Base-by-base conservation (phyloP, 495 filamentous ascomycete genomes). In the Stereocaulon alpinum region DNA sequence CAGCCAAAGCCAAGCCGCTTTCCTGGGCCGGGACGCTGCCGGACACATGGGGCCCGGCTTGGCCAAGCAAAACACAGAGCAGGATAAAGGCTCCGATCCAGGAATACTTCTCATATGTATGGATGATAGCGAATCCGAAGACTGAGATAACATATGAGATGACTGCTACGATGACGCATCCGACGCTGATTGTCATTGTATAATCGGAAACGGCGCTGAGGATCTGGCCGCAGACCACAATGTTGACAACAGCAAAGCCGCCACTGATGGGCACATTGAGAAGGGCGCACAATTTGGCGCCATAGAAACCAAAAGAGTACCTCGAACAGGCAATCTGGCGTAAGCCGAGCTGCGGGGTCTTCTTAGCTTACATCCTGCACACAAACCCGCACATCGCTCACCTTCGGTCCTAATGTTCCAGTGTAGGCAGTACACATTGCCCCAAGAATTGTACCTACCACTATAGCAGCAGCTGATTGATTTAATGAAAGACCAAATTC, bases 261-360 rank as follows among this genome's bases (percentile, higher is more conserved):
- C 80, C 60, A 59, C 78, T 71, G 42, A 74, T 69, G 45, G 78
- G 68, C 9, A 75, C 70, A 56, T 81, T 82, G 54, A 81, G 72
- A 5, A 74, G 63, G 22, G 77, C 77, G 52, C 79, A 74, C 2
- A 75, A 56, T 52, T 77, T 77, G 47, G 74, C 68, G 1, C 77
- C 76, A 61, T 73, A 81, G 74, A 76, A 83, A 24, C 79, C 81
- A 52, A 83, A 74, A 64, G 74, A 76, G 66, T 80, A 82, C 9
- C 80, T 74, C 43, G 74, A 71, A 45, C 81, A 75, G 22, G 75
- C 75, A 61, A 80, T 75, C 61, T 80, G 75, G 44, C 78, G 74
- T 4, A 82, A 72, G 34, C 81, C 80, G 75, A 80, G 22, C 71
- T 68, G 4, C 73, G 69, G 24, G 78, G 52, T 79, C 71, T 4